Evolutionary conservation across 1,284 basidiomycete genomes (phyloP), one percentile per base, ranked within the genome.

Genomic region (Leucoagaricus sp.): DNA sequence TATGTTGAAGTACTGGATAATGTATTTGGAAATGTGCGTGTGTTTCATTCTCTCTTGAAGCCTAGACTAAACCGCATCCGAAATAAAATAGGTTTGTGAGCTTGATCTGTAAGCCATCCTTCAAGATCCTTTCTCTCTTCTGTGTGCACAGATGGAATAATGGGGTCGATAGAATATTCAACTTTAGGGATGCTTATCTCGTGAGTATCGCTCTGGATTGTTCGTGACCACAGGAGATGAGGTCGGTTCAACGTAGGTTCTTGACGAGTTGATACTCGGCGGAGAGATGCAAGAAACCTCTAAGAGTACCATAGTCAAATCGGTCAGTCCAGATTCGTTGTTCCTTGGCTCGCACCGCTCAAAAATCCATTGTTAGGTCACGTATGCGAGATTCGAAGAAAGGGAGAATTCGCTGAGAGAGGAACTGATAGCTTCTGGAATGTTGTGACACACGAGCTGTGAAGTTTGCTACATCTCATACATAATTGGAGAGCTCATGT

Each of bases 271-370:
- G 46, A 91, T 98, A 68, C 94, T 97, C 53, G 89, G 93, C 4
- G 96, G 96, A 38, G 96, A 98, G 73, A 79, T 98, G 65, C 93
- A 96, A 73, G 96, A 98, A 69, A 91, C 94, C 0, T 94, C 91
- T 31, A 96, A 94, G 78, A 94, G 94, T 71, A 88, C 87, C 3
- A 93, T 96, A 4, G 74, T 97, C 10, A 53, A 59, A 45, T 51
- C 38, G 57, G 72, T 69, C 58, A 26, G 57, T 49, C 15, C 49
- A 17, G 6, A n/a, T 42, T 19, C 2, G 38, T n/a, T n/a, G 23
- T 45, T 13, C 9, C 19, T 21, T 31, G 31, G 56, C 38, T 33
- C 25, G 7, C 31, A 17, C 26, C 60, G 61, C 28, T 10, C 23
- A 26, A 17, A 2, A 21, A 21, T 3, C 23, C 17, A 19, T 7